Conservation (phyloP, 176 grass and related monocot species). For the Avena insularis region DNA sequence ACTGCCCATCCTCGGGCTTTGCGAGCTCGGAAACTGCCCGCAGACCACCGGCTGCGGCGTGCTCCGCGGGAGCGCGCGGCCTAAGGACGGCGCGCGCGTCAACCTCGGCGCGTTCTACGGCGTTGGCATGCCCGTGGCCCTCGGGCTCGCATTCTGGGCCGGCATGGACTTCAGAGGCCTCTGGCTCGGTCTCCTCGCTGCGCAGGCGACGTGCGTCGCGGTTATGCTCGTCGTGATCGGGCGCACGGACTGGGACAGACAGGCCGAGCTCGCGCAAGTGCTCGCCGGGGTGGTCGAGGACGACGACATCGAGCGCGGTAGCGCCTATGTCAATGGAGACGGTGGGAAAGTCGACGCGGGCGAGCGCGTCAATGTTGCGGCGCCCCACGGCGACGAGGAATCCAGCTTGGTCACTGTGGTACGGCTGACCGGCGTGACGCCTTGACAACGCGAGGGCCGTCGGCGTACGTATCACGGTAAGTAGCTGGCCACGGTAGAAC, state of each 20-base stretch:
- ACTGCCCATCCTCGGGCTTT: slow-evolving; percentile 86
- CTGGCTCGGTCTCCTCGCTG: slow-evolving; percentile 85
- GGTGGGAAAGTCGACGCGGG: slow-evolving; percentile 47
- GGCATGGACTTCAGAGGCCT: slow-evolving; percentile 81
- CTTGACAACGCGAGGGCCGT: slow-evolving; percentile 38
- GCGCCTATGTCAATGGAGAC: slow-evolving; percentile 26
- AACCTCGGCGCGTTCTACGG: slow-evolving; percentile 91
- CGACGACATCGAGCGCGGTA: neutral
- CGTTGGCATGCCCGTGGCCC: slow-evolving; percentile 80
- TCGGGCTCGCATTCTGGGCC: slow-evolving; percentile 69
- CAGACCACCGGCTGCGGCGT: slow-evolving; percentile 97
- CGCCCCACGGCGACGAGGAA: slow-evolving; percentile 56
- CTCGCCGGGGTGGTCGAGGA: slow-evolving; percentile 58
- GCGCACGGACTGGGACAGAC: slow-evolving; percentile 66
- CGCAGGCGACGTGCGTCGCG: slow-evolving; percentile 75
- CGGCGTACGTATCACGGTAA: slow-evolving; percentile 46
- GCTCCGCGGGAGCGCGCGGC: slow-evolving; percentile 81
- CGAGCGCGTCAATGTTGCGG: slow-evolving; percentile 50
- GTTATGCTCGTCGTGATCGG: slow-evolving; percentile 75
- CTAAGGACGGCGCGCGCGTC: slow-evolving; percentile 73
- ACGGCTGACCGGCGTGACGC: slow-evolving; percentile 42
- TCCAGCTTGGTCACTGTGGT: slow-evolving; percentile 54
- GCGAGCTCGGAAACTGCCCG: slow-evolving; percentile 96
- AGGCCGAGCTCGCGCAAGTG: slow-evolving; percentile 66
- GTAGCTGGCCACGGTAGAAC: slow-evolving; percentile 36